Evolutionary conservation across 768 basidiomycete genomes (phyloP), one percentile per base, ranked within the genome.

Genomic region (Cystobasidium ongulense): DNA sequence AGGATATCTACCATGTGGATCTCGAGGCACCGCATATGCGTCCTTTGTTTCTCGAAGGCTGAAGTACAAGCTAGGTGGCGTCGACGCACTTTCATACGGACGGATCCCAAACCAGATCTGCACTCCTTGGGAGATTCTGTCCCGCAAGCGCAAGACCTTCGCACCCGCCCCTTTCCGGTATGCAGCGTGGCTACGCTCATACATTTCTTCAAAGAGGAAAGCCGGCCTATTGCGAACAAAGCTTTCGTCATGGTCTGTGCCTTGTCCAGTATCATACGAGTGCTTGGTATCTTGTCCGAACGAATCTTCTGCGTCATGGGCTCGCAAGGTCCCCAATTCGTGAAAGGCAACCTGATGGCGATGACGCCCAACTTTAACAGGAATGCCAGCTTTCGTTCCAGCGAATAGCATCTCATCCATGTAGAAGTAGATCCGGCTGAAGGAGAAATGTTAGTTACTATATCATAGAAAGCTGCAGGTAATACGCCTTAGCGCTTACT

Each of bases 371-470:
- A 90, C 80, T 35, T 87, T 87, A 76, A 88, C 86, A 35, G 87
- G 87, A 76, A 88, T 86, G 33, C 87, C 80, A 78, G 87, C 80
- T 4, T 80, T 84, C 88, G 80, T 83, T 80, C 41, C 82, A 82
- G 84, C 84, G 78, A 87, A 90, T 4, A 85, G 86, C 10, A 86
- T 84, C 72, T 90, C 87, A 78, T 90, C 88, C 79, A 91, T 81
- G 15, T 88, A 85, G 17, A 87, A 80, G 78, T 90, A 90, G 23
- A 90, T 78, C 2, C 68, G 68, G 25, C 68, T 71, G 54, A n/a
- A 41, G 21, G 39, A 29, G 1, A 36, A 29, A 7, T n/a, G 52
- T 78, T 87, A 88, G 81, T 90, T 90, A 88, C 88, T 7, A 85
- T 80, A 76, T 88, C 84, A 76, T 89, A 33, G 25, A 5, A 23